Base-by-base conservation (phyloP, 2,329 filamentous ascomycete genomes). In the Fusarium metavorans region DNA sequence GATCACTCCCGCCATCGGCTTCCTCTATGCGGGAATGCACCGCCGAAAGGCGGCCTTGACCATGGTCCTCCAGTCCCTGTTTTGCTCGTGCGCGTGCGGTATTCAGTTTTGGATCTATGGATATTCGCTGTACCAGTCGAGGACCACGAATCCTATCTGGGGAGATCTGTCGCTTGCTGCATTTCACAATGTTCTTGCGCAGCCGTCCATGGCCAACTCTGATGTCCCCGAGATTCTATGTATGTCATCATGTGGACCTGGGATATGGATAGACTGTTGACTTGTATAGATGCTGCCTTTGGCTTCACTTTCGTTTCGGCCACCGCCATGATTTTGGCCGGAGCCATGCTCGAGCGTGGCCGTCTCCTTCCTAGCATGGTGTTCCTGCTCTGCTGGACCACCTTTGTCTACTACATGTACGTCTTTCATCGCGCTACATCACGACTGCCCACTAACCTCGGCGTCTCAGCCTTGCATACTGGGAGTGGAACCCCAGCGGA, bases 401-500 rank as follows among this genome's bases (percentile, higher is more conserved):
- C 91, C 0, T 85, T 92, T 64, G 91, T 92, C 4, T 92, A 92
- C 81, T 92, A 83, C 30, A 72, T 82, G 81, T 78, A 48, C 11
- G 77, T 39, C 0, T 2, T 18, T 1, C 5, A 3, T 8, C 3
- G 1, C 9, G 4, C 16, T 13, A 4, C 14, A 6, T 14, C 1
- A 6, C 0, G 4, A 8, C 13, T 27, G 4, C 25, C 16, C 14
- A 8, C 11, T 25, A 23, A 11, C 0, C 0, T 23, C 2, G 0
- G 2, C 1, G 16, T 50, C 6, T 11, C 2, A 78, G 77, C 4
- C 87, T 92, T 39, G 90, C 90, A 0, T 91, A 88, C 82, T 92
- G 90, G 90, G 91, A 90, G 5, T 93, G 91, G 91, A 92, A 92
- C 76, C 78, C 87, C n/a, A 88, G 87, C 62, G 91, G 91, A 13